Base-by-base conservation (phyloP, 2,329 filamentous ascomycete species). In the Emericellopsis atlantica region DNA sequence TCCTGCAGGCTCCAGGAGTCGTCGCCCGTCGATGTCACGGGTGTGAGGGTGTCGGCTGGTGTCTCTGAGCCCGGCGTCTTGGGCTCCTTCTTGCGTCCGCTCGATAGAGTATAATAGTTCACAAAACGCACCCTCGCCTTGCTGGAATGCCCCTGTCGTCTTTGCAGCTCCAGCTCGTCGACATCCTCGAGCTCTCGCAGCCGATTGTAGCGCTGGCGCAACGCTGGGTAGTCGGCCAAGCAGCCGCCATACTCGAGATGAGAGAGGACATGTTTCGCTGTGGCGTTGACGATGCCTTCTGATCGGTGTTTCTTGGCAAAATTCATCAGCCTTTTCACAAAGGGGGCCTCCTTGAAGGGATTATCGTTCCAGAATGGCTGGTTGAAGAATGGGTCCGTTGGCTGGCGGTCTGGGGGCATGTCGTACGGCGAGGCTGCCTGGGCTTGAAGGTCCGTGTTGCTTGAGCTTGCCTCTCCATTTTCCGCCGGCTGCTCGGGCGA, bases 51-150 rank as follows among this genome's bases (percentile, higher is more conserved):
- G 11, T n/a, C 11, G 18, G 7, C 14, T 40, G 26, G 37, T 15
- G 26, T n/a, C 36, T 35, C 36, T 4, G 11, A 14, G 23, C 22
- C 32, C n/a, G 22, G 33, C 21, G 32, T 18, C 26, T 53, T 53
- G 15, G 52, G 49, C 5, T 47, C 41, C 49, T 83, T 88, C 2
- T 72, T 70, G 44, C 76, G 70, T 4, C 88, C 88, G 9, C 82
- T 81, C 48, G 84, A 88, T n/a, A 84, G 74, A 1, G 88, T 94
- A 55, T 90, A 95, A 56, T 94, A 95, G 54, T 95, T 95, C 43
- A 86, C 70, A 51, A 95, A 95, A 14, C 87, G 73, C 10, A 92
- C 74, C 40, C 81, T 68, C 3, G 66, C 63, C 2, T 64, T 51
- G 4, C 62, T 44, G 2, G 44, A 44, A 11, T 40, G 32, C 3